Base-by-base conservation (phyloP, 2,329 filamentous ascomycete genomes). In the Colletotrichum zoysiae region DNA sequence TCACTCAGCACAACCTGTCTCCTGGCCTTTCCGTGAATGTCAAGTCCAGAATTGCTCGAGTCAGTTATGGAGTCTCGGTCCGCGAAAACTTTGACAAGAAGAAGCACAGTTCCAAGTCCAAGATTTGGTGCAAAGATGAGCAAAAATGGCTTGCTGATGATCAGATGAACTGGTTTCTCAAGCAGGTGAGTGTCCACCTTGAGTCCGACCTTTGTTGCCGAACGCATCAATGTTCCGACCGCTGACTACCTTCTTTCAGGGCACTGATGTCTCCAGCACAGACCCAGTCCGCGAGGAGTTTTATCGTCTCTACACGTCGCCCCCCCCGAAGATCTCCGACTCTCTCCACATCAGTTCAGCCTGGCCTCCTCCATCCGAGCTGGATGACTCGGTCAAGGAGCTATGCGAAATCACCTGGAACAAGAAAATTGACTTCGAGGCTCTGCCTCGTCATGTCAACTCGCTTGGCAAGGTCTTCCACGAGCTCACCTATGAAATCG, bases 121-220 rank as follows among this genome's bases (percentile, higher is more conserved):
- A 61, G 18, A 2, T 0, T 0, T 81, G 76, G 76, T 55, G 30
- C 5, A 20, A 73, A 0, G 0, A 64, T 0, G 1, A 66, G 0
- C 58, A 68, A 0, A 1, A 18, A 0, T 80, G 73, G 16, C 61
- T 2, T 2, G 78, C 75, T 0, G 0, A 0, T 4, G 62, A 76
- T 7, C 80, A 81, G 33, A 75, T 77, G 7, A 11, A 67, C 0
- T 82, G 81, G 81, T 82, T 80, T 53, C 44, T 81, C 2, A 33
- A 70, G 18, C 73, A 75, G 44, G 77, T 78, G 67, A 30, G n/a
- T n/a, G n/a, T n/a, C n/a, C n/a, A n/a, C n/a, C n/a, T n/a, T n/a
- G n/a, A n/a, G n/a, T n/a, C n/a, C n/a, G n/a, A n/a, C n/a, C n/a
- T n/a, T n/a, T n/a, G n/a, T n/a, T n/a, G n/a, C n/a, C n/a, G n/a